Evolutionary conservation across 495 filamentous ascomycete genomes (phyloP), one percentile per base, ranked within the genome.

Genomic region (Hyaloscypha hepaticicola): DNA sequence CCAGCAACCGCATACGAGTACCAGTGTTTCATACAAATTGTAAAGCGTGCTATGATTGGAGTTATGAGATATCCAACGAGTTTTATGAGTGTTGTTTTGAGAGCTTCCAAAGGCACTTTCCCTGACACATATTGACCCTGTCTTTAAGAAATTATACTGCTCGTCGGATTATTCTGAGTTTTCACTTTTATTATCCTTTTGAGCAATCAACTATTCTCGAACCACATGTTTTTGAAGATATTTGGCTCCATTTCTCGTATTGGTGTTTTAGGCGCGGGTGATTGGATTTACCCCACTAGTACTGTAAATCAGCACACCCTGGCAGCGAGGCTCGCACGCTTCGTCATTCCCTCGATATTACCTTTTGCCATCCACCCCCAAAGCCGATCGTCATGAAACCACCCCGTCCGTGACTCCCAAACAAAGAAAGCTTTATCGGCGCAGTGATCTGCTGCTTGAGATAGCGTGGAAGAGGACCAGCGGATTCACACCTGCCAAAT

Each of bases 371-470:
- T 45, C 5, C 12, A 45, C 38, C 38, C 12, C 38, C 38, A 45
- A 45, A 45, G 6, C 38, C 38, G 38, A 14, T 8, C 12, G 19
- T 4, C 4, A 45, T 45, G 38, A 45, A 45, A 45, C 9, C 31
- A 33, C 60, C n/a, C 33, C 25, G 14, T 55, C 45, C 3, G 21
- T 61, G 27, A 61, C 41, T n/a, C 48, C 14, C 48, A 31, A 25
- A 60, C 33, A 45, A 61, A 50, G 28, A 51, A 58, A 58, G 21
- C 31, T 21, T 31, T 27, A 21, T 58, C 31, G 33, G 56, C 29
- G 26, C 33, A 34, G 31, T 21, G 7, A 45, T 58, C 56, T 58
- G 33, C 29, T 21, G 21, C 33, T 45, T 45, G 53, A 21, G 53
- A 16, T 45, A 45, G 38, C 38, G 38, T 8, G 50, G 50, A 19